phyloP scores from a whole-genome alignment of 1,284 basidiomycete genomes.

The Ceratobasidium sp. region DNA sequence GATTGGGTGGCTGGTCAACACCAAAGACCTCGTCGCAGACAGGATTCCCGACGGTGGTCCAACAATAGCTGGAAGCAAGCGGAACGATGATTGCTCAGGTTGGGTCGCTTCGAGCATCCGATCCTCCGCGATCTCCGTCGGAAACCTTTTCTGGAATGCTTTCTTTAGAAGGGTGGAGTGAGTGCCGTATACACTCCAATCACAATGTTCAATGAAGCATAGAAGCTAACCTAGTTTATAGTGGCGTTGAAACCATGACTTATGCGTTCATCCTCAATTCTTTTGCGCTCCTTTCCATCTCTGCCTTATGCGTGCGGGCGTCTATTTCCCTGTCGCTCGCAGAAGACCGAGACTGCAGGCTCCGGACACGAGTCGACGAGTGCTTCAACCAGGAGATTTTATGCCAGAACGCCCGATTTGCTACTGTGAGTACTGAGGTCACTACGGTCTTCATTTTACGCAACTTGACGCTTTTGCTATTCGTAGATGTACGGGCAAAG shows the following conservation, averaged over 20 bases:
- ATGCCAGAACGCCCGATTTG: constrained; percentile 3
- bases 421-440: not conserved
- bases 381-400: constrained; percentile 5
- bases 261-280: not conserved
- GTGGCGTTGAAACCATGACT: not conserved
- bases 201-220: not conserved
- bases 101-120: not conserved
- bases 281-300: constrained; percentile 7
- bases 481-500: constrained; percentile 13
- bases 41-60: not conserved
- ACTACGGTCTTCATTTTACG: too few species aligned
- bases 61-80: not conserved
- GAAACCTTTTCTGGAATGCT: constrained; percentile 1
- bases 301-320: not conserved
- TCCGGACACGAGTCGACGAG: constrained; percentile 8
- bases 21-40: not conserved
- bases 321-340: constrained; percentile 11
- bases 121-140: not conserved
- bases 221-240: not conserved
- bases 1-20: constrained; percentile 13
- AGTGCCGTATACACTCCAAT: not conserved
- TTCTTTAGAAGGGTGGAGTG: constrained; percentile 18
- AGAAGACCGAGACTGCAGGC: constrained; percentile 2
- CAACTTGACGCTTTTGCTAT: too few species aligned
- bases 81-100: not conserved